Base-by-base conservation (phyloP, 306 rosid species). In the Sicyos edulis region DNA sequence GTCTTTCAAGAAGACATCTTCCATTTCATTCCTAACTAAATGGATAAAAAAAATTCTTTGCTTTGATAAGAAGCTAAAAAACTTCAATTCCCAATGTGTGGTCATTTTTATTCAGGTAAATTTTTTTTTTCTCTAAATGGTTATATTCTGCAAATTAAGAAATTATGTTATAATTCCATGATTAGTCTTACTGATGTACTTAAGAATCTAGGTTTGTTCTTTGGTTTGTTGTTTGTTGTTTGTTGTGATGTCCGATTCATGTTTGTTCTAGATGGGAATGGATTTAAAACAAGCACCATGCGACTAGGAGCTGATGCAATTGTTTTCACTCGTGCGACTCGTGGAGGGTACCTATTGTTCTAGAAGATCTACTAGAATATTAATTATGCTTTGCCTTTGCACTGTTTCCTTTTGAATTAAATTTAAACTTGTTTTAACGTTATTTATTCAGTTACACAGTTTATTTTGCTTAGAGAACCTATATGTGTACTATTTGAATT, bases 201-300 rank as follows among this genome's bases (percentile, higher is more conserved):
- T 20, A 54, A 66, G 34, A 66, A 12, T 20, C 71, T 66, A 63
- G 51, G 51, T 45, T 66, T 11, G 51, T 66, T 32, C 14, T 32
- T 32, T 32, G 37, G 37, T 32, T 32, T 68, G 22, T 22, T 13
- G 34, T 67, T 67, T 47, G 20, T 67, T 45, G 42, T 22, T 68
- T 68, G 16, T 49, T 7, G 2, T 47, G 72, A 68, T 34, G 24
- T 68, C 42, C 37, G 47, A 29, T 13, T 73, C 54, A 8, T 72
- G 68, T 76, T 22, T 81, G 20, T 82, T 81, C 56, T 77, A 93
- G 98, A 93, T 88, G 98, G 98, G 69, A 93, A 93, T 86, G 98
- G 98, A 68, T 93, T 93, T 86, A 93, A 93, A 87, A 93, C 98
- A 44, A 90, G 98, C 78, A 93, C 97, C 49, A 93, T 93, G 96